Evolutionary conservation across 805 yeast species (phyloP).

Genomic region (Kodamaea sagamina): DNA sequence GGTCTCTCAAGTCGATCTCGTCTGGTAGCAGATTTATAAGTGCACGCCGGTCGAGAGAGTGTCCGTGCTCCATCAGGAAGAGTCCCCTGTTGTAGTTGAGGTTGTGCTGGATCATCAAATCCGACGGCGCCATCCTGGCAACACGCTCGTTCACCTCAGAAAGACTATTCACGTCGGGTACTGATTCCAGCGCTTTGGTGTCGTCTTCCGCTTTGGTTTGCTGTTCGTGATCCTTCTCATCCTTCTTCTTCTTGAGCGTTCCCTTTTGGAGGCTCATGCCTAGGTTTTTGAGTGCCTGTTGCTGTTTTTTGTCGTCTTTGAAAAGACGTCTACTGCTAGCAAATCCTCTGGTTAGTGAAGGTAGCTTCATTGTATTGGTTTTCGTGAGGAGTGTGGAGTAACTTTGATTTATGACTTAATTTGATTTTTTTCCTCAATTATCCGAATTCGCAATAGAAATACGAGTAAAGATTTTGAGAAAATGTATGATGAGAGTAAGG

Average conservation of each 20-base stretch:
- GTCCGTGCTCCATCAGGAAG: constrained; percentile 35
- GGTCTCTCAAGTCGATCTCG: constrained; percentile 35
- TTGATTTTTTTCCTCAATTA: neutral
- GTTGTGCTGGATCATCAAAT: constrained; percentile 35
- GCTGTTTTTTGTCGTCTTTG: constrained; percentile 26
- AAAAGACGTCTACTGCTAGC: constrained; percentile 7
- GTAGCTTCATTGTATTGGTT: neutral
- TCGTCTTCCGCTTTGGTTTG: constrained; percentile 5
- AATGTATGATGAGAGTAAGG: too few relatives aligned
- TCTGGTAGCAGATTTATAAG: constrained; percentile 36
- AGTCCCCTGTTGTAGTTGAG: constrained; percentile 39
- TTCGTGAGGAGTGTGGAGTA: neutral
- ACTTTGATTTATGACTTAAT: neutral
- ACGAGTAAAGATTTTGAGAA: too few relatives aligned
- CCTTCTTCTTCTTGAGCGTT: constrained; percentile 20
- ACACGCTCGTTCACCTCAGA: constrained; percentile 10
- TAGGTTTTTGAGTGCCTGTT: constrained; percentile 28
- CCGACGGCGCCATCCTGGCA: constrained; percentile 36
- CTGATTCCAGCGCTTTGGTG: neutral
- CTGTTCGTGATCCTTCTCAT: constrained; percentile 1
- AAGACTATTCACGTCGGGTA: constrained; percentile 4
- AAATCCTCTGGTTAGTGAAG: neutral
- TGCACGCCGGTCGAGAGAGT: constrained; percentile 35
- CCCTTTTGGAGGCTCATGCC: constrained; percentile 38
- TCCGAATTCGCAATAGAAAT: constrained; percentile 1